phyloP scores from a whole-genome alignment of 225 moss, liverwort and hornwort species.

The Lunularia cruciata region DNA sequence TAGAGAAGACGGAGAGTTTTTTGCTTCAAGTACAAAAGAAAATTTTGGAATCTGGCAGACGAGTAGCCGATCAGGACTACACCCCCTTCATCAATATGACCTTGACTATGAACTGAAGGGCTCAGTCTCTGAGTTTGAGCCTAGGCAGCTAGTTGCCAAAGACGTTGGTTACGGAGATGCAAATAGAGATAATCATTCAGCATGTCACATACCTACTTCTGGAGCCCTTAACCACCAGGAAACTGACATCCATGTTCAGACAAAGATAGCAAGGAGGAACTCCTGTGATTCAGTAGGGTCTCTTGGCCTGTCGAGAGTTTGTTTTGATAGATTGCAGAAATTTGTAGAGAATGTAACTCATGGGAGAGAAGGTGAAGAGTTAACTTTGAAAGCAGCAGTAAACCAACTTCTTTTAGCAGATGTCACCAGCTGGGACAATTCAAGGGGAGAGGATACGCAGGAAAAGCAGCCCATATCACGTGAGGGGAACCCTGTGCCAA shows the following conservation, averaged over 20 bases:
- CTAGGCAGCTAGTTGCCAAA: neutral
- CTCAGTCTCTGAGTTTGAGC: neutral
- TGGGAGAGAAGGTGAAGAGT: constrained; percentile 12
- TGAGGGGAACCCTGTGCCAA: no score
- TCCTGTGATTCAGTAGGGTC: neutral
- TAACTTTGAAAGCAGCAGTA: constrained; percentile 10
- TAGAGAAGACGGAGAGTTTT: neutral
- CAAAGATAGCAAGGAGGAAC: neutral
- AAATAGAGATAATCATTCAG: neutral
- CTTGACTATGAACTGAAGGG: neutral
- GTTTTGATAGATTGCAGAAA: constrained; percentile 31
- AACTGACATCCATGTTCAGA: neutral
- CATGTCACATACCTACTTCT: neutral
- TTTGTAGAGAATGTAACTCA: constrained; percentile 28
- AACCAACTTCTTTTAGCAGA: constrained; percentile 13
- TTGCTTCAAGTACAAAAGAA: neutral
- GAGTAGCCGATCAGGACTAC: neutral
- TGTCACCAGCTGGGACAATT: constrained; percentile 1
- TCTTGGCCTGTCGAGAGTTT: constrained; percentile 26
- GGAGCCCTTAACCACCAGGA: neutral
- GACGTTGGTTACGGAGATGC: neutral
- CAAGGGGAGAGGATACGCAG: neutral
- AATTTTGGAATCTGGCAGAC: neutral
- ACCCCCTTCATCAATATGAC: neutral
- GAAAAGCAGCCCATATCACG: neutral